These are phyloP conservation scores for Colletotrichum sojae DNA, from an alignment of 2,329 filamentous ascomycete genomes.

Conservation along the genomic window DNA sequence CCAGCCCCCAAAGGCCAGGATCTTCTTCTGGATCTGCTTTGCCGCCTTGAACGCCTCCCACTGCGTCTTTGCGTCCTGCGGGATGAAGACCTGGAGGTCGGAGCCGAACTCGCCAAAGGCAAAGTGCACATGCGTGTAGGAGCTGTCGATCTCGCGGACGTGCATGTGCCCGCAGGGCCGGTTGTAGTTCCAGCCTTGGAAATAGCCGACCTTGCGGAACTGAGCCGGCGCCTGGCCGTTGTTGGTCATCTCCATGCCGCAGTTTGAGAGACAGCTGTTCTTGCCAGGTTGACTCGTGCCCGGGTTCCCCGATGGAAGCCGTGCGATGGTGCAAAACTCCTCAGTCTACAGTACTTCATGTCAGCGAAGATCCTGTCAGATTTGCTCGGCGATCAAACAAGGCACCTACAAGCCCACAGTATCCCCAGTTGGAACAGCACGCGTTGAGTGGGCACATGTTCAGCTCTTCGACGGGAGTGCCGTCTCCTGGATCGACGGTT, in stretches of 20 bases:
- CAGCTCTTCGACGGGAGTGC: background rate
- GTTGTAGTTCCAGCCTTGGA: slow-evolving; percentile 50
- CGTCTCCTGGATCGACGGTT: too few species aligned
- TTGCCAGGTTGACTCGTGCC: background rate
- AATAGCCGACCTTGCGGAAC: slow-evolving; percentile 51
- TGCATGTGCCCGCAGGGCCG: slow-evolving; percentile 51
- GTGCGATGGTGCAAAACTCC: too few species aligned
- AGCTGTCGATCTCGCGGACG: slow-evolving; percentile 21
- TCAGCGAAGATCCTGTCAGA: too few species aligned
- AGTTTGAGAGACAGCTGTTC: slow-evolving; percentile 53
- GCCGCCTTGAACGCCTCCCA: slow-evolving; percentile 48
- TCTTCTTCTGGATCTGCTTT: slow-evolving; percentile 46
- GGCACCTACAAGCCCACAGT: too few species aligned
- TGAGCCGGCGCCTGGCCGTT: slow-evolving; percentile 43
- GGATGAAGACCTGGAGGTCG: slow-evolving; percentile 44
- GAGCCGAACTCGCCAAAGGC: slow-evolving; percentile 48
- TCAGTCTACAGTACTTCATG: too few species aligned
- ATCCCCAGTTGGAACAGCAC: too few species aligned
- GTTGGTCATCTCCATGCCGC: slow-evolving; percentile 48
- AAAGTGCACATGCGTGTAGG: slow-evolving; percentile 51
- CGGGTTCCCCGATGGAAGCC: too few species aligned
- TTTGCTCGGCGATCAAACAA: too few species aligned
- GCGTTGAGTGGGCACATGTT: slow-evolving; percentile 40
- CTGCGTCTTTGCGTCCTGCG: slow-evolving; percentile 40
- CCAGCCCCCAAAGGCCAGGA: slow-evolving; percentile 62